Evolutionary conservation across 768 basidiomycete species (phyloP).

Genomic region (Holtermanniella nyarrowii): DNA sequence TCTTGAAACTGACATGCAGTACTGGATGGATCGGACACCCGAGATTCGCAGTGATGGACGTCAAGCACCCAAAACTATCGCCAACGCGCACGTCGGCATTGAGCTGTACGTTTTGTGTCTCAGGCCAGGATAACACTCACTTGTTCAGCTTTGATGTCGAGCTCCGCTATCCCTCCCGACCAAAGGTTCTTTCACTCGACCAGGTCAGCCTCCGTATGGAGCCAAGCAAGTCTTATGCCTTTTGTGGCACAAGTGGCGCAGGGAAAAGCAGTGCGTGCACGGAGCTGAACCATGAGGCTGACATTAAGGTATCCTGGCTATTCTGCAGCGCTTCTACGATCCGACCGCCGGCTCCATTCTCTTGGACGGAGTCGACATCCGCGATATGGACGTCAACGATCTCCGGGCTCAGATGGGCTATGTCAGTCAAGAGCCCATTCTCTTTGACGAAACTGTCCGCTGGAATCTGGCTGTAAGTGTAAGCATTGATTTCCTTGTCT

Average conservation of each 20-base stretch:
- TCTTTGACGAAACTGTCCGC: conserved; percentile 34
- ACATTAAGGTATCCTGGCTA: conserved; percentile 22
- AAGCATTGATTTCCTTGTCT: neutral
- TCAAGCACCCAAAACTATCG: conserved; percentile 1
- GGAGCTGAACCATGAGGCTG: neutral
- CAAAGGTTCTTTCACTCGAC: conserved; percentile 20
- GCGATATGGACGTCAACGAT: conserved; percentile 22
- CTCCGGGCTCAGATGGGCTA: conserved; percentile 29
- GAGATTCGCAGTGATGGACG: neutral
- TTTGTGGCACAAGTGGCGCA: conserved; percentile 32
- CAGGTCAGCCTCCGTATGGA: conserved; percentile 26
- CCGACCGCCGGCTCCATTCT: conserved; percentile 22
- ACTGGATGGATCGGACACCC: conserved; percentile 22
- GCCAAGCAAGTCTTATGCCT: conserved; percentile 31
- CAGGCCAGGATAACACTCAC: neutral
- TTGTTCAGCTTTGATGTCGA: conserved; percentile 13
- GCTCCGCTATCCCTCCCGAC: conserved; percentile 33
- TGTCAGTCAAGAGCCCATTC: conserved; percentile 37
- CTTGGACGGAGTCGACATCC: conserved; percentile 32
- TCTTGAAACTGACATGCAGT: conserved; percentile 3
- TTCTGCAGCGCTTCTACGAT: conserved; percentile 38
- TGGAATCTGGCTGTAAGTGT: conserved; percentile 26
- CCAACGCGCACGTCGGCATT: conserved; percentile 8
- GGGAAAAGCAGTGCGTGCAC: conserved; percentile 21
- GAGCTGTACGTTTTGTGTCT: conserved; percentile 12